phyloP scores from a whole-genome alignment of 2,329 filamentous ascomycete species.

The Monosporascus sp. region DNA sequence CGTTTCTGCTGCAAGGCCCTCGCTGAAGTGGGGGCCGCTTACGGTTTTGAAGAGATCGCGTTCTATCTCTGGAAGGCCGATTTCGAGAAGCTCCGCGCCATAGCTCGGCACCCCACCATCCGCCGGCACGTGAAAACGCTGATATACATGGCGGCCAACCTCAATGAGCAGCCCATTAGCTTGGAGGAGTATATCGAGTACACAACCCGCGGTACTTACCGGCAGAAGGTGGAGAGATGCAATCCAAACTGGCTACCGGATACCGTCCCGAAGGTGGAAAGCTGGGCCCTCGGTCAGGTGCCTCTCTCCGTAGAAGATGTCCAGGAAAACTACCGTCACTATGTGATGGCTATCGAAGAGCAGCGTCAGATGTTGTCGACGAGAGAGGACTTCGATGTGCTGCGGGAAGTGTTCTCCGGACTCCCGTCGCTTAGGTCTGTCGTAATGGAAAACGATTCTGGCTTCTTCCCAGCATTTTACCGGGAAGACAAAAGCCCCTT shows the following conservation, averaged over 20 bases:
- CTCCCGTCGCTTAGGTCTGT: constrained; percentile 1
- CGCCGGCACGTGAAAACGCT: constrained; percentile 4
- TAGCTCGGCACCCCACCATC: constrained; percentile 6
- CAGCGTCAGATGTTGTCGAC: constrained; percentile 2
- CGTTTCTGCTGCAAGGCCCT: constrained; percentile 6
- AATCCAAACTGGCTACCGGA: constrained; percentile 1
- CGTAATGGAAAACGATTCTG: background rate
- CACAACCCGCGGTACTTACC: background rate
- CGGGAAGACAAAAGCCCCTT: background rate
- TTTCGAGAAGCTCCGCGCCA: constrained; percentile 2
- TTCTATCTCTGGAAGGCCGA: constrained; percentile 1
- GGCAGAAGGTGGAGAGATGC: background rate
- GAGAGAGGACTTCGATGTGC: constrained; percentile 1
- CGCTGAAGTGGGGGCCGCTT: constrained; percentile 2
- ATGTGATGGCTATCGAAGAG: background rate
- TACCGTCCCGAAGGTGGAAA: background rate
- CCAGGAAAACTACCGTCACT: constrained; percentile 3
- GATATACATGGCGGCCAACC: constrained; percentile 1
- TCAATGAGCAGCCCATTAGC: background rate
- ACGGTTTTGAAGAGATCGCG: constrained; percentile 1
- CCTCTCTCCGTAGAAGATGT: constrained; percentile 1
- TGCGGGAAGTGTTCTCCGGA: constrained; percentile 3
- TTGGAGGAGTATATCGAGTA: background rate
- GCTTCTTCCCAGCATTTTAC: background rate
- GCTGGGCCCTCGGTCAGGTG: background rate